A percentile compares a stretch with the other conserved stretches of the same genome.
Evolutionary conservation across 2,329 filamentous ascomycete genomes (phyloP).

Genomic region (Cladosporium sp.): DNA sequence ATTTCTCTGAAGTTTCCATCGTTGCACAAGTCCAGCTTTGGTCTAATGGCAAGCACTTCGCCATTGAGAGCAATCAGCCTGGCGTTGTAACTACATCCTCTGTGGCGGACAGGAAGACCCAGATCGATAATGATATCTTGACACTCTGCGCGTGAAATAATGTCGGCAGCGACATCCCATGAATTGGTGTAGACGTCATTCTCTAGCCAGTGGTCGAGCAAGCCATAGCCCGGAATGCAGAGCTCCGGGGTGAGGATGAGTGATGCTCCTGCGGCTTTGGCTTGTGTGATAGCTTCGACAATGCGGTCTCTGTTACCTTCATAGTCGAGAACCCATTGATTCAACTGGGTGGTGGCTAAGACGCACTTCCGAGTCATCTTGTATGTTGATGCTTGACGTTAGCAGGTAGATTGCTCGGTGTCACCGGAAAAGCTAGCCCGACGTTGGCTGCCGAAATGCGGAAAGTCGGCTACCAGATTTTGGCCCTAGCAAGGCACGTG

Average conservation of each 20-base stretch:
- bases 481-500: not conserved
- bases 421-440: slow-evolving; percentile 5
- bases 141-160: slow-evolving; percentile 57
- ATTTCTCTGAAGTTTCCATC: slow-evolving; percentile 57
- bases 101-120: slow-evolving; percentile 55
- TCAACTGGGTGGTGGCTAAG: slow-evolving; percentile 43
- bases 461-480: slow-evolving; percentile 3
- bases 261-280: slow-evolving; percentile 59
- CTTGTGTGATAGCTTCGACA: slow-evolving; percentile 56
- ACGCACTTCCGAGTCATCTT: slow-evolving; percentile 31
- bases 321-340: slow-evolving; percentile 55
- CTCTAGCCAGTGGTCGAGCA: slow-evolving; percentile 60
- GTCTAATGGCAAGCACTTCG: slow-evolving; percentile 66
- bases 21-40: slow-evolving; percentile 68
- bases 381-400: not conserved
- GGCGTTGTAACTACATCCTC: slow-evolving; percentile 62
- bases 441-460: not conserved
- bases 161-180: slow-evolving; percentile 59
- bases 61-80: slow-evolving; percentile 62
- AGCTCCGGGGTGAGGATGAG: slow-evolving; percentile 50
- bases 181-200: slow-evolving; percentile 38
- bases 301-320: slow-evolving; percentile 62
- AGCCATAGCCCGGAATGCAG: slow-evolving; percentile 59
- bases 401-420: slow-evolving; percentile 2
- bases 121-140: slow-evolving; percentile 60